These are phyloP conservation scores for Microthlaspi erraticum DNA, from an alignment of 345 rosid species.

Conservation along the genomic window DNA sequence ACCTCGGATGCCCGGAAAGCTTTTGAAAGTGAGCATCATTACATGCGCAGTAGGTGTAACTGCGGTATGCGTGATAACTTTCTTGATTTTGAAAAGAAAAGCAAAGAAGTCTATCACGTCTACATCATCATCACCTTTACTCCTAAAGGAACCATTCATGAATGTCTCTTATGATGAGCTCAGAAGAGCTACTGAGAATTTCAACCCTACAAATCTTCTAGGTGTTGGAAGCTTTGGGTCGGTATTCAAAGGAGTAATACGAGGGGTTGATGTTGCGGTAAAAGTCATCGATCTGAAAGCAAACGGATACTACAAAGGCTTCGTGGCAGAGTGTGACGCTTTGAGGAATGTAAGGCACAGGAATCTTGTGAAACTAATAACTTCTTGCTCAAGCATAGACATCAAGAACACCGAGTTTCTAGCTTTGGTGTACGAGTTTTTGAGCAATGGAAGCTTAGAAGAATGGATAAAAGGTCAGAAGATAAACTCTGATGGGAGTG, in stretches of 20 bases:
- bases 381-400: constrained; percentile 60
- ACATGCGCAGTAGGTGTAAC: constrained; percentile 14
- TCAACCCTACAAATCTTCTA: constrained; percentile 46
- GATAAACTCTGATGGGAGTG: constrained; percentile 41
- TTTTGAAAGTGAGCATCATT: constrained; percentile 32
- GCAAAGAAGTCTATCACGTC: constrained; percentile 9
- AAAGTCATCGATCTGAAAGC: constrained; percentile 51
- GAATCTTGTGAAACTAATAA: constrained; percentile 59
- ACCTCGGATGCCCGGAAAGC: background rate
- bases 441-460: constrained; percentile 54
- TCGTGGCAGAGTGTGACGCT: constrained; percentile 58
- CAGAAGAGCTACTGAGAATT: constrained; percentile 50
- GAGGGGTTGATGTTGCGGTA: constrained; percentile 45
- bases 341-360: constrained; percentile 55
- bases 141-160: constrained; percentile 38
- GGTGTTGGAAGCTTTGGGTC: constrained; percentile 58
- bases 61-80: constrained; percentile 31
- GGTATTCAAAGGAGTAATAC: constrained; percentile 41
- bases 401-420: constrained; percentile 50
- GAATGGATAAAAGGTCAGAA: constrained; percentile 55
- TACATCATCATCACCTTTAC: constrained; percentile 24
- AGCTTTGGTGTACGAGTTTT: constrained; percentile 60
- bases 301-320: constrained; percentile 51
- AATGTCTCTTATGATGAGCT: constrained; percentile 55
- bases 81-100: constrained; percentile 38